Percentiles rank a stretch among this genome's conserved stretches.
Evolutionary conservation across 306 rosid species (phyloP).

Genomic region (Abrus precatorius): DNA sequence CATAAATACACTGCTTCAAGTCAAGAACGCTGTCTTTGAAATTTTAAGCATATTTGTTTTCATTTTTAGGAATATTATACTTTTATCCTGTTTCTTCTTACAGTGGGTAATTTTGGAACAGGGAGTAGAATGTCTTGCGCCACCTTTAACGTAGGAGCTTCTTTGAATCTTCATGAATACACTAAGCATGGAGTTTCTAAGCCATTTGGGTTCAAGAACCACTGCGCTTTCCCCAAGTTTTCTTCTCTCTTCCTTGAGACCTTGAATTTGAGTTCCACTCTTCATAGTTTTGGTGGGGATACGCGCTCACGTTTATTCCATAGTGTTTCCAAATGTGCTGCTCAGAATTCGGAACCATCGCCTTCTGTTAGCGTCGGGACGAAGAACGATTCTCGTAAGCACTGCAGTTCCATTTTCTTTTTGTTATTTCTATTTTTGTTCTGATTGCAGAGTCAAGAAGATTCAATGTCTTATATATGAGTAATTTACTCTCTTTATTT

Average conservation of each 20-base stretch:
- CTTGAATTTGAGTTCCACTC: constrained; percentile 36
- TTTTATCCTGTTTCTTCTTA: neutral
- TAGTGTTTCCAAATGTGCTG: constrained; percentile 36
- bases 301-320: constrained; percentile 27
- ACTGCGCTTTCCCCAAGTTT: constrained; percentile 35
- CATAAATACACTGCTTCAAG: neutral
- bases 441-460: constrained; percentile 9
- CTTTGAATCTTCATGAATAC: constrained; percentile 43
- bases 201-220: constrained; percentile 25
- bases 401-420: neutral
- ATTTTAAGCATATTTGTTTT: neutral
- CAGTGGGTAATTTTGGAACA: constrained; percentile 23
- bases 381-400: constrained; percentile 46
- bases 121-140: constrained; percentile 56
- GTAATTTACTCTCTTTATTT: constrained; percentile 1
- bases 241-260: constrained; percentile 37
- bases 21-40: neutral
- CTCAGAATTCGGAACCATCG: constrained; percentile 40
- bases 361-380: constrained; percentile 43
- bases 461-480: neutral
- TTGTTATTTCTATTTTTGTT: neutral
- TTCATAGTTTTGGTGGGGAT: constrained; percentile 3
- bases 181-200: constrained; percentile 40
- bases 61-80: neutral
- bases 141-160: constrained; percentile 53